Evolutionary conservation across 768 basidiomycete genomes (phyloP).

Genomic region (Candolleomyces efflorescens): DNA sequence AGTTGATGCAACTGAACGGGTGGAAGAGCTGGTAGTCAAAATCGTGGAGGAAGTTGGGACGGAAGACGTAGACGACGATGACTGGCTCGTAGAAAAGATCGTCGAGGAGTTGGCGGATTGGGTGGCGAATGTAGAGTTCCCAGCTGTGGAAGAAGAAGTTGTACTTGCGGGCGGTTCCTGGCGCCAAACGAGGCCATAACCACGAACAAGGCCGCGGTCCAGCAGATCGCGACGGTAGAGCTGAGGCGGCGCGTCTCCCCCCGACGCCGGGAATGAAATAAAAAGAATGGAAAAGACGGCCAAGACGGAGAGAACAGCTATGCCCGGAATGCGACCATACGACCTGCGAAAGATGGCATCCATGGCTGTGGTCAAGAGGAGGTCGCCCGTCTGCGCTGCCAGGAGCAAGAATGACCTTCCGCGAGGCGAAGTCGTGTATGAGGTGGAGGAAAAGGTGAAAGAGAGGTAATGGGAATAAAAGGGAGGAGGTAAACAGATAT

Average conservation of each 20-base stretch:
- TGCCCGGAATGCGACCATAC: background rate
- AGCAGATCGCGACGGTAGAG: slow-evolving; percentile 1
- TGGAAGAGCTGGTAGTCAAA: background rate
- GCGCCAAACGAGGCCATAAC: background rate
- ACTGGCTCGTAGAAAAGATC: too few relatives aligned
- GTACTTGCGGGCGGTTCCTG: slow-evolving; percentile 1
- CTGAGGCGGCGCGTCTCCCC: background rate
- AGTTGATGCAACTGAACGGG: background rate
- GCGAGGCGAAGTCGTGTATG: too few relatives aligned
- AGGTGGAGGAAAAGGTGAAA: background rate
- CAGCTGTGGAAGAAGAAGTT: background rate
- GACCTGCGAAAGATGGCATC: slow-evolving; percentile 3
- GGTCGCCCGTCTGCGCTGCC: background rate
- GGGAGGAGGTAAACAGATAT: background rate
- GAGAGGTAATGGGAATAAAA: background rate
- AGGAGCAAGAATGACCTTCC: background rate
- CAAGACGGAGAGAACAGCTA: background rate
- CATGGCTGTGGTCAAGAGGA: background rate
- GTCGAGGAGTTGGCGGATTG: background rate
- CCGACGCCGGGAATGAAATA: background rate
- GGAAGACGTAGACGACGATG: too few relatives aligned
- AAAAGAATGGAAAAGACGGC: background rate
- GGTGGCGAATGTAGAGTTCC: too few relatives aligned
- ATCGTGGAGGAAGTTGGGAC: background rate
- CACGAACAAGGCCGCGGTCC: too few relatives aligned